A percentile compares a stretch with the other conserved stretches of the same genome.
phyloP scores from a whole-genome alignment of 1,284 basidiomycete genomes.

The Mycena sp. region DNA sequence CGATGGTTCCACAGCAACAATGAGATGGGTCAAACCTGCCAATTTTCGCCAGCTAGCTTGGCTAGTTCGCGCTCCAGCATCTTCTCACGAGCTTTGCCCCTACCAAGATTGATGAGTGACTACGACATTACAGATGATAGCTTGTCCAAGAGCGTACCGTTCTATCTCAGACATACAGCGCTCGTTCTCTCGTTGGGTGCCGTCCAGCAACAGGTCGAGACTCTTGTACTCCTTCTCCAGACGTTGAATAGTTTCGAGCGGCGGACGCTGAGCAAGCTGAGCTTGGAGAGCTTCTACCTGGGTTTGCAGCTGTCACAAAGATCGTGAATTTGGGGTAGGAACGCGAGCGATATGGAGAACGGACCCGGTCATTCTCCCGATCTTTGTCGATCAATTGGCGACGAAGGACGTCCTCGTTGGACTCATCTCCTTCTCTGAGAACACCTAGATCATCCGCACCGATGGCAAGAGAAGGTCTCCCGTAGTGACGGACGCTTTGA shows the following conservation, averaged over 20 bases:
- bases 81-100: slow-evolving; percentile 71
- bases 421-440: slow-evolving; percentile 67
- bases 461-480: slow-evolving; percentile 55
- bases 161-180: slow-evolving; percentile 80
- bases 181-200: slow-evolving; percentile 82
- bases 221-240: slow-evolving; percentile 76
- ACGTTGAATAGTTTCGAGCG: slow-evolving; percentile 67
- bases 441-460: slow-evolving; percentile 66
- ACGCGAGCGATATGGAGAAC: slow-evolving; percentile 10
- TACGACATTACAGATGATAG: neutral
- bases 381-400: slow-evolving; percentile 75
- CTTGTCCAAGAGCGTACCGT: slow-evolving; percentile 55
- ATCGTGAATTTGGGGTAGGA: neutral
- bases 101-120: slow-evolving; percentile 32
- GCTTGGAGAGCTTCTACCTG: slow-evolving; percentile 69
- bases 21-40: slow-evolving; percentile 60
- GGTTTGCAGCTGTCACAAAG: slow-evolving; percentile 59
- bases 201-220: slow-evolving; percentile 74
- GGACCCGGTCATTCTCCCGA: slow-evolving; percentile 74
- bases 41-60: slow-evolving; percentile 75
- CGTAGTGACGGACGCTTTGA: slow-evolving; percentile 64
- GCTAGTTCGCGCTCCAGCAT: slow-evolving; percentile 75
- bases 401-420: slow-evolving; percentile 67
- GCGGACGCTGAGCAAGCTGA: slow-evolving; percentile 70
- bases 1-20: neutral